Percentiles rank a stretch among this genome's conserved stretches.
Evolutionary conservation across 106 monocot genomes (phyloP).

Genomic region (Posidonia australis): DNA sequence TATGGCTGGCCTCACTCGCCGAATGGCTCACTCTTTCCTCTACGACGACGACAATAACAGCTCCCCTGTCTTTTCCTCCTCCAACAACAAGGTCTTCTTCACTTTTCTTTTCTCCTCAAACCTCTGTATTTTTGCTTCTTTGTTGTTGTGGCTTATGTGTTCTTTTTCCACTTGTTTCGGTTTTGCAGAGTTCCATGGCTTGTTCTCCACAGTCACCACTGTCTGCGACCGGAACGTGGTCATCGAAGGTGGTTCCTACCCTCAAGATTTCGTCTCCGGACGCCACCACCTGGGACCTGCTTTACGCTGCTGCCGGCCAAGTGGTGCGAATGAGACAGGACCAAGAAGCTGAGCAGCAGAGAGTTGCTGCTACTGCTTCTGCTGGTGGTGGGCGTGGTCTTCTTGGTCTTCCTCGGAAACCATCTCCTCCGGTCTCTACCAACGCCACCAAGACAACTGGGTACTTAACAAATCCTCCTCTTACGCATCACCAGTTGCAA

Average conservation of each 20-base stretch:
- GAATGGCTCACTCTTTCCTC: slow-evolving; percentile 13
- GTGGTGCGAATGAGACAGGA: slow-evolving; percentile 23
- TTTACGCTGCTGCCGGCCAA: slow-evolving; percentile 43
- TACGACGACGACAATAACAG: not conserved
- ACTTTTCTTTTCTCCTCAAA: not conserved
- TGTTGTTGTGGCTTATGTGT: not conserved
- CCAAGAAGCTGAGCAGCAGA: slow-evolving; percentile 1
- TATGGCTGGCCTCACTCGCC: slow-evolving; percentile 3
- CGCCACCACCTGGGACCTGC: slow-evolving; percentile 20
- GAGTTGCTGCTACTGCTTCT: not conserved
- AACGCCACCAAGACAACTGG: not conserved
- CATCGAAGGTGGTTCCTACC: slow-evolving; percentile 20
- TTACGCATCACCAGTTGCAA: slow-evolving; percentile 31
- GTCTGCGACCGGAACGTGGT: not conserved
- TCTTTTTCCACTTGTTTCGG: not conserved
- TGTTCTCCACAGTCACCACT: slow-evolving; percentile 11
- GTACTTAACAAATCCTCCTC: not conserved
- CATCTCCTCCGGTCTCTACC: not conserved
- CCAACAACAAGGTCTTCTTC: not conserved
- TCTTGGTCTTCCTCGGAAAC: not conserved
- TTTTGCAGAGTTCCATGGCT: not conserved
- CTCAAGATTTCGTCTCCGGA: not conserved
- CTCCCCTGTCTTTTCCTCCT: not conserved
- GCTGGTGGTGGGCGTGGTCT: not conserved
- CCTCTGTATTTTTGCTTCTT: not conserved